Evolutionary conservation across 441 rosid genomes (phyloP), one percentile per base, ranked within the genome.

Genomic region (Raphanus hybrid): DNA sequence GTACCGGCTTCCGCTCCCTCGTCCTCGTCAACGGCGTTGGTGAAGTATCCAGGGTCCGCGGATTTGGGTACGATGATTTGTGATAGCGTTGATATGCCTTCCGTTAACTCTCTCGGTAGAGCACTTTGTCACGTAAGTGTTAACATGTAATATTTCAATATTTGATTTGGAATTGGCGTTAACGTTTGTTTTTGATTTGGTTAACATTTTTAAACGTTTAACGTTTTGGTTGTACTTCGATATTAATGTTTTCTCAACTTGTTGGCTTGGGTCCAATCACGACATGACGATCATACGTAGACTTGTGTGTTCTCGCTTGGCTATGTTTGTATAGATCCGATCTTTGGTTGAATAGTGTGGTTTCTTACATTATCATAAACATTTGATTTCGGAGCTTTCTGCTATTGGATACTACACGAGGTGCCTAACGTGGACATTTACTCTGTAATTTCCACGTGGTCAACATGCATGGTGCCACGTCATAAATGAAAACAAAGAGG

Each of bases 111-210:
- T 15, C 88, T 91, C 63, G 84, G 84, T 12, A 80, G 95, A 84
- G 86, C 93, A 23, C 93, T 91, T 62, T 85, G 91, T 8, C 90
- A 90, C 74, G 98, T 90, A 86, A 90, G 96, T 74, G 4, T 14
- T 23, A 34, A 20, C 16, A 2, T 41, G 5, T 16, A 3, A 32
- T 3, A 3, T 58, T 8, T 27, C 7, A 8, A 50, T 58, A 16
- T 34, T 14, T 64, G 12, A 54, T 10, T 29, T 32, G 66, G 10
- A 12, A 9, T 39, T 6, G 16, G 26, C 59, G 7, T 54, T 54
- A 7, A 54, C 11, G 5, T 54, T 8, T 34, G 4, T 8, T 34
- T 34, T 0, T 34, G 9, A 10, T 60, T 34, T 15, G 67, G 26
- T 1, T 34, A 34, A 63, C 8, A 16, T 29, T 12, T 12, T 2